Evolutionary conservation across 306 rosid species (phyloP).

Genomic region (Quercus rubra): DNA sequence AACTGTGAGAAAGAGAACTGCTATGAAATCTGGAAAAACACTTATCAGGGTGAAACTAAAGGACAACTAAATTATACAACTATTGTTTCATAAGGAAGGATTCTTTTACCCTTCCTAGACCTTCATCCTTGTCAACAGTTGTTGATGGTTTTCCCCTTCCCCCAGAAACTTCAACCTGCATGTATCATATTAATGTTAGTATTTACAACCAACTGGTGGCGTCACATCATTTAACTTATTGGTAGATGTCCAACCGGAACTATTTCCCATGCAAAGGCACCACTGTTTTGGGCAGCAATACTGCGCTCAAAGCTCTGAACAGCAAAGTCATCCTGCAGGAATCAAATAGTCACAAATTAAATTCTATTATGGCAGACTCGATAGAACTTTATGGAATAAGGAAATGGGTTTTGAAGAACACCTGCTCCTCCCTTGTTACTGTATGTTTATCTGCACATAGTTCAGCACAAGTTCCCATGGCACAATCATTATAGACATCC

Average conservation of each 20-base stretch:
- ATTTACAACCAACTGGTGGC: not conserved
- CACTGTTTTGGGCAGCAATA: conserved; percentile 78
- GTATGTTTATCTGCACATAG: conserved; percentile 85
- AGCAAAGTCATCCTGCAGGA: conserved; percentile 71
- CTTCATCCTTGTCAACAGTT: conserved; percentile 78
- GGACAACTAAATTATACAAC: not conserved
- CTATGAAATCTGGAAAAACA: not conserved
- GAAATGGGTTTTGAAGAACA: conserved; percentile 20
- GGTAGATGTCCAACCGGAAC: conserved; percentile 50
- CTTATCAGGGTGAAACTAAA: not conserved
- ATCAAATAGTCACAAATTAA: conserved; percentile 24
- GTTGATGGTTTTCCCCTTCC: conserved; percentile 95
- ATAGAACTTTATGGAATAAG: conserved; percentile 2
- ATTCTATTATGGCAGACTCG: not conserved
- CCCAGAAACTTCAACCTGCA: conserved; percentile 79
- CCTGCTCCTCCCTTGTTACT: conserved; percentile 87
- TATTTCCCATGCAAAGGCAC: conserved; percentile 87
- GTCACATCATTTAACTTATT: not conserved
- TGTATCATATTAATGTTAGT: not conserved
- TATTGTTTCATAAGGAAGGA: conserved; percentile 4
- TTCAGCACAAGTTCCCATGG: conserved; percentile 97
- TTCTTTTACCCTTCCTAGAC: conserved; percentile 77
- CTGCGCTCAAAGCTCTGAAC: conserved; percentile 92
- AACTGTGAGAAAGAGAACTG: conserved; percentile 7
- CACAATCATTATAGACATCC: conserved; percentile 86